Base-by-base conservation (phyloP, 768 basidiomycete species). In the Dioszegia aurantiaca region DNA sequence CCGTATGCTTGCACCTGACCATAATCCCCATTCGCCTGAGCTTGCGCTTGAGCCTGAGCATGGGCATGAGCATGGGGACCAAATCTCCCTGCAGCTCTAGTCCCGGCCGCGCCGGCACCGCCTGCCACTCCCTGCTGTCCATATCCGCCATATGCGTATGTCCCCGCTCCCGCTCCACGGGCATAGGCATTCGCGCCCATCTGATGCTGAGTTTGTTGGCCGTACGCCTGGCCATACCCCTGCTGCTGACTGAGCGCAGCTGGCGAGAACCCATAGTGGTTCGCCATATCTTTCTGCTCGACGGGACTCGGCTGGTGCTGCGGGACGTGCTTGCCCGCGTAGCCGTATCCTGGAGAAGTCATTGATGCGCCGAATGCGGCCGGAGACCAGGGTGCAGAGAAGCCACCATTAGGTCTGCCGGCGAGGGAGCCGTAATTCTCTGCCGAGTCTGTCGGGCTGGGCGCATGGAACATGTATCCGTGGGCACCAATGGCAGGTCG, bases 301-400 rank as follows among this genome's bases (percentile, higher is more conserved):
- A 24, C 23, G 12, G 41, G 33, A 14, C 23, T 44, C 23, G n/a
- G 43, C 19, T 44, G n/a, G 19, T 17, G 21, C 40, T 17, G 40
- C 40, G 40, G 19, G 9, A 21, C 17, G 36, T 51, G 31, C 5
- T 33, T 52, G 19, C 37, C 31, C 6, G 27, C 47, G 40, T 67
- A 70, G 3, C 60, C 69, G 40, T 70, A 70, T 2, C 61, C 63
- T 2, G 64, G 45, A 3, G 59, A 46, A 27, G 67, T 44, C 67
- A 65, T 58, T 17, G 67, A 63, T 5, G 69, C 45, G 14, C 65
- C 66, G 39, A 70, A 70, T 3, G 69, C 64, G 2, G 66, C 56
- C 30, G 65, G 59, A 2, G 69, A 70, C 69, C 69, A 70, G 4
- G 67, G 56, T 14, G 55, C 61, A 28, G 56, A 59, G 26, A 62